Evolutionary conservation across 371 early-diverging fungal species (phyloP), one percentile per base, ranked within the genome.

Genomic region (Lichtheimia corymbifera): DNA sequence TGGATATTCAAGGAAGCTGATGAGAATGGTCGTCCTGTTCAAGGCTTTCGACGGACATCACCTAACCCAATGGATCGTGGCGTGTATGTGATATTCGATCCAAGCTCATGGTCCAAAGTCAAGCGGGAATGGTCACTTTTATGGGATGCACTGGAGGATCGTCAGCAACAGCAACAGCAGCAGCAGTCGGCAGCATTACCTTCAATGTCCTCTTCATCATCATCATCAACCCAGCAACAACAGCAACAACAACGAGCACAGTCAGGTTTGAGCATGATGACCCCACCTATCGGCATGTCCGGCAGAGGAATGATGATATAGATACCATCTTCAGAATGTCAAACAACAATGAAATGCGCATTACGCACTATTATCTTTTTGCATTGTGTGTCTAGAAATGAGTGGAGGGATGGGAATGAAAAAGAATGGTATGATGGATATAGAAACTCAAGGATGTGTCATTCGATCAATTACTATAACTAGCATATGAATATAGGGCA

Each of bases 61-160:
- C 59, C 72, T 43, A 67, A 61, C 59, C 70, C 73, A 30, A 88
- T 80, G 50, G 96, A 95, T 68, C 83, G 89, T 30, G 92, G 93
- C 43, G 74, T 82, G 41, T 95, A 87, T 66, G 73, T 91, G 45
- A 91, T 93, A 60, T 95, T 93, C 71, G 96, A 95, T 64, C 91
- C 92, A 4, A 80, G 76, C 12, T 77, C 79, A 35, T 94, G 94
- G 94, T 83, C 83, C 61, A 85, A 86, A 61, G 88, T 92, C 53
- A 89, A 89, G 65, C 90, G 90, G 75, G 95, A 95, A 59, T 87
- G 83, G 68, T 76, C 90, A 52, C 76, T 94, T 5, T 66, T 85
- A 53, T 93, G 90, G 74, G 93, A 94, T 60, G 76, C 85, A 24
- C 74, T 95, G 51, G 96, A 94, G 72, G 94, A 92, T 57, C 88